Conservation (phyloP, 495 filamentous ascomycete genomes). For the Podospora fimiseda region DNA sequence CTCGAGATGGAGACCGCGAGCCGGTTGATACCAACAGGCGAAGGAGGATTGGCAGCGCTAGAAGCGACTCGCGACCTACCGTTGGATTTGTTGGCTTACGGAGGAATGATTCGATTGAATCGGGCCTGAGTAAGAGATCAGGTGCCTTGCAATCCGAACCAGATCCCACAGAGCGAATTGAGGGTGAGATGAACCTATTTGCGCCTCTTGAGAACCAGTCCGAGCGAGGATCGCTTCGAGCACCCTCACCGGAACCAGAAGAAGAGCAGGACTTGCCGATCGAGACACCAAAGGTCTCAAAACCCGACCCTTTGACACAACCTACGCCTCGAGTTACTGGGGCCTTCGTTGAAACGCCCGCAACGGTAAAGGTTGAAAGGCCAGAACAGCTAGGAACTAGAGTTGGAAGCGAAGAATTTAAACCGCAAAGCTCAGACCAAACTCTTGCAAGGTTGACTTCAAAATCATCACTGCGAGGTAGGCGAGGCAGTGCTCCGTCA, state of each 20-base stretch:
- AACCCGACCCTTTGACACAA: constrained; percentile 38
- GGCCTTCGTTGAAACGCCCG: constrained; percentile 48
- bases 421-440: not conserved
- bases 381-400: not conserved
- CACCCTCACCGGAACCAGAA: constrained; percentile 37
- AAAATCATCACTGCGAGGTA: constrained; percentile 7
- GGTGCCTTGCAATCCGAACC: constrained; percentile 41
- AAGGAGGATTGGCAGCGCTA: constrained; percentile 17
- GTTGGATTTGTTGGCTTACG: constrained; percentile 38
- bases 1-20: constrained; percentile 1
- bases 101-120: constrained; percentile 32
- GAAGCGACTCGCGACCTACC: constrained; percentile 25
- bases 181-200: constrained; percentile 49
- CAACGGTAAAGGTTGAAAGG: constrained; percentile 34
- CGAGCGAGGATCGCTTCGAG: constrained; percentile 46
- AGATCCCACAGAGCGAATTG: constrained; percentile 51
- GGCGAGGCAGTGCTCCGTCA: not conserved
- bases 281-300: constrained; percentile 41
- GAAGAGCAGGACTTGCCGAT: constrained; percentile 17
- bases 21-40: constrained; percentile 12
- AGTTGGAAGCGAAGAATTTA: not conserved
- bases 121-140: constrained; percentile 30
- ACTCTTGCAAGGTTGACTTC: not conserved
- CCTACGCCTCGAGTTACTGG: constrained; percentile 46
- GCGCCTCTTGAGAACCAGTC: constrained; percentile 48